Evolutionary conservation across 208 protist genomes (phyloP).

Genomic region (Leptomonas pyrrhocoris): DNA sequence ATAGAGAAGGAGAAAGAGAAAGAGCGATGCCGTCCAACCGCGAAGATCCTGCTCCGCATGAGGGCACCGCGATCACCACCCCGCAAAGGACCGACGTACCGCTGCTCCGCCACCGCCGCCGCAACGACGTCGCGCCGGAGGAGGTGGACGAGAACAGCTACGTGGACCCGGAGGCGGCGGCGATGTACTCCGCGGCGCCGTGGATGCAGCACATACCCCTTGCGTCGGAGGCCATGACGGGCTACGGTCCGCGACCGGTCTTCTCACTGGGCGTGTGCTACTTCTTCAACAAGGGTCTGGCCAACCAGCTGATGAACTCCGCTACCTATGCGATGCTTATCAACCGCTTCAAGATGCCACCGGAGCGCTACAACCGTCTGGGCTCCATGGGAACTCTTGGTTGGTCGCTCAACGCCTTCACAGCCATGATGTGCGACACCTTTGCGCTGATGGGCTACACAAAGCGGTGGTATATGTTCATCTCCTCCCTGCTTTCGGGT

Average conservation of each 20-base stretch:
- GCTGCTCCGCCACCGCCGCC: too few relatives aligned
- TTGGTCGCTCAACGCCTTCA: conserved; percentile 71
- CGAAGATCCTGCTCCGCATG: too few relatives aligned
- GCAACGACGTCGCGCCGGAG: too few relatives aligned
- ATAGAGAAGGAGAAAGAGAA: too few relatives aligned
- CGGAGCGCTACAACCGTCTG: conserved; percentile 61
- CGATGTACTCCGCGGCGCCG: conserved; percentile 1
- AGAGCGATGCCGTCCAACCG: too few relatives aligned
- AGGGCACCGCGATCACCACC: too few relatives aligned
- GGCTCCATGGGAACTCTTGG: conserved; percentile 43
- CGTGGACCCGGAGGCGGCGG: conserved; percentile 7
- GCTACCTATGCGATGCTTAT: conserved; percentile 32
- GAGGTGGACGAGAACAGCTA: too few relatives aligned
- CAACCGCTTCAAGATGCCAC: conserved; percentile 51
- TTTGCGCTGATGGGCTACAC: conserved; percentile 71
- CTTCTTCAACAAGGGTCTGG: conserved; percentile 56
- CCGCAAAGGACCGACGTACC: too few relatives aligned
- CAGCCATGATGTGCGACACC: conserved; percentile 60
- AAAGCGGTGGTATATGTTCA: conserved; percentile 69
- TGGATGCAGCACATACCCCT: conserved; percentile 16
- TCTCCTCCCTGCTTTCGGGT: conserved; percentile 42
- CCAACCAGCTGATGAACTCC: conserved; percentile 49
- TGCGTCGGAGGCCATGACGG: conserved; percentile 13
- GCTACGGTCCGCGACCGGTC: conserved; percentile 37
- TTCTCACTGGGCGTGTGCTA: conserved; percentile 46